Base-by-base conservation (phyloP, 2,329 filamentous ascomycete species). In the Colletotrichum cuscutae region DNA sequence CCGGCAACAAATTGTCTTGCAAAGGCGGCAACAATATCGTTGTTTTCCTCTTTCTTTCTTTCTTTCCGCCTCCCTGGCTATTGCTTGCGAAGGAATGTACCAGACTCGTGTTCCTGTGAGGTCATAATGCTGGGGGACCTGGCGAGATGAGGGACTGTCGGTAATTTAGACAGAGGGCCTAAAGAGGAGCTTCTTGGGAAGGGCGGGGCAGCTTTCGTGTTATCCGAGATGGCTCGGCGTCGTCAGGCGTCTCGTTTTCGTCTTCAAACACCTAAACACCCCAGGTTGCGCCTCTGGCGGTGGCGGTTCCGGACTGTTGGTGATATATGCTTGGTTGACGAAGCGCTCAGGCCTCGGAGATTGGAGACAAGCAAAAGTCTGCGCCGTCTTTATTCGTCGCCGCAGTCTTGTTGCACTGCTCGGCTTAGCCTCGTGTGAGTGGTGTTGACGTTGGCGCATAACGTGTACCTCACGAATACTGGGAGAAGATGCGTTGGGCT, bases 371-470 rank as follows among this genome's bases (percentile, higher is more conserved):
- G 61, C 5, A 42, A 65, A n/a, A 3, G 30, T 52, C 37, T 59
- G 64, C 26, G 58, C 28, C 53, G 5, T 30, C 37, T 24, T 35
- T 11, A 42, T 30, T 62, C 26, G 19, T 32, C 11, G 60, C 22
- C 24, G 52, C 7, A 0, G 3, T 54, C 52, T 37, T 52, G 46
- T 37, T 67, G 68, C 66, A 35, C 7, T n/a, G 15, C 42, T 49
- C 42, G 15, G 42, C 42, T n/a, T 49, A 49, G n/a, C 60, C 26
- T 68, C 49, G 24, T 49, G 54, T 46, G 37, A 42, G 66, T 71
- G 71, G 57, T 67, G 68, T 67, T 73, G 68, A 73, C 71, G 68
- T 71, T 63, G 71, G 61, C 68, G 71, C 68, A 67, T 62, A 67
- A 67, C 56, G 68, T 63, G 56, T 61, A n/a, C 37, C 37, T 42